Base-by-base conservation (phyloP, 1,284 basidiomycete genomes). In the Heliocybe sulcata region DNA sequence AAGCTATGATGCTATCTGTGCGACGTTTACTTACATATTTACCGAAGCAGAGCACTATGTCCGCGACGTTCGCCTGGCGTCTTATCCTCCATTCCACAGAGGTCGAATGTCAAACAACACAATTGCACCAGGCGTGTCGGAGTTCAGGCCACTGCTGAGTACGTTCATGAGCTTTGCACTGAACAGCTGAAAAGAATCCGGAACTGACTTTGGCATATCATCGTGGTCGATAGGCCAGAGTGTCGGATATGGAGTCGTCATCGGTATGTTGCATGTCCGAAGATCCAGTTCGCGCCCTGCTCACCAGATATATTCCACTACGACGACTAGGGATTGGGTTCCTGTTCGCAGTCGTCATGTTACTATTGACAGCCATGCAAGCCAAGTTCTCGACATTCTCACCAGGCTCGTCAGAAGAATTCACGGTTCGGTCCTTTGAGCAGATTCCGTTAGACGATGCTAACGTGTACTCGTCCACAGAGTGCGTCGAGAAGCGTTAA, bases 331-430 rank as follows among this genome's bases (percentile, higher is more conserved):
- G 77, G 47, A 75, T 78, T 49, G 77, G 77, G 2, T 77, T 78
- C 63, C 77, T 78, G 65, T 77, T 79, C 53, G 75, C 76, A 0
- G 69, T 69, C 19, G 48, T 79, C 33, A 79, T 77, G 77, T 64
- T 77, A 8, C 59, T 70, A 12, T 64, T 77, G 57, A 78, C 77
- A 0, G 62, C 63, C 4, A 63, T 79, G 2, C 77, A 78, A 72
- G 62, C 69, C n/a, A 76, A 72, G 60, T 79, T 76, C 58, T 75
- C 73, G n/a, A 67, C 69, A 52, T 73, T 71, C 52, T 77, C 75
- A 1, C 75, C 76, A 11, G 65, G 68, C 3, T 75, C 73, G 0
- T 77, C 81, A 0, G 79, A 83, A 57, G 82, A 85, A 59, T 84
- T 83, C 63, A 77, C 74, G 25, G 76, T 77, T 47, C 35, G 67